These are phyloP conservation scores for Cladorrhinum sp. DNA, from an alignment of 2,329 filamentous ascomycete species.

Conservation along the genomic window DNA sequence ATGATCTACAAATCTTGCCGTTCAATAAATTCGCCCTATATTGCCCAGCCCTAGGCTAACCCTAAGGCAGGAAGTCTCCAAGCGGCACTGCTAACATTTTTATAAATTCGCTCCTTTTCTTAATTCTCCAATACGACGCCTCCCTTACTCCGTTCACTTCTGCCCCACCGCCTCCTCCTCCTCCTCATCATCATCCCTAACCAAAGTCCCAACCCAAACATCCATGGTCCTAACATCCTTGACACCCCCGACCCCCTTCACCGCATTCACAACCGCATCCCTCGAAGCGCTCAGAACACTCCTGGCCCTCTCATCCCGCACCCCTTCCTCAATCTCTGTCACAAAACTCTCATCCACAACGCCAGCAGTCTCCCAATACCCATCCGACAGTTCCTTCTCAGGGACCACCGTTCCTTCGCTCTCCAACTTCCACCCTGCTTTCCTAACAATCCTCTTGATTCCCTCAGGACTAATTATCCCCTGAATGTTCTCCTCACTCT, in stretches of 20 bases:
- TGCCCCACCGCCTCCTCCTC: background rate
- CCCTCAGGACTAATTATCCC: constrained; percentile 42
- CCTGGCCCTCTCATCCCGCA: constrained; percentile 30
- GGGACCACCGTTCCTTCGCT: constrained; percentile 37
- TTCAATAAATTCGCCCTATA: no score
- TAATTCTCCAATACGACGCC: no score
- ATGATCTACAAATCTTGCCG: no score
- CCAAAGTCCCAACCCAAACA: constrained; percentile 35
- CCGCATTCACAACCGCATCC: constrained; percentile 33
- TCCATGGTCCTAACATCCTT: constrained; percentile 41
- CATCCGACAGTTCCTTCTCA: constrained; percentile 42
- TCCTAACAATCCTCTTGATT: constrained; percentile 37
- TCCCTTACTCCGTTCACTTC: background rate
- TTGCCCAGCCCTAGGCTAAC: no score
- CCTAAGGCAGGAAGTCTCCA: no score
- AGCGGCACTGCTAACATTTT: no score
- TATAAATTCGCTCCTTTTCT: no score
- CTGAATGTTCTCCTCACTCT: constrained; percentile 43
- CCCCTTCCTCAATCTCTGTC: constrained; percentile 32
- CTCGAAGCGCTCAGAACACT: constrained; percentile 30
- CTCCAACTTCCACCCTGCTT: constrained; percentile 38
- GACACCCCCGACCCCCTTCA: constrained; percentile 30
- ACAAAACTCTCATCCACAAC: constrained; percentile 33
- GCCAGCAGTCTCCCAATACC: constrained; percentile 43
- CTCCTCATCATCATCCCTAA: background rate